phyloP scores from a whole-genome alignment of 2,329 filamentous ascomycete genomes.

The Talaromyces sp. region DNA sequence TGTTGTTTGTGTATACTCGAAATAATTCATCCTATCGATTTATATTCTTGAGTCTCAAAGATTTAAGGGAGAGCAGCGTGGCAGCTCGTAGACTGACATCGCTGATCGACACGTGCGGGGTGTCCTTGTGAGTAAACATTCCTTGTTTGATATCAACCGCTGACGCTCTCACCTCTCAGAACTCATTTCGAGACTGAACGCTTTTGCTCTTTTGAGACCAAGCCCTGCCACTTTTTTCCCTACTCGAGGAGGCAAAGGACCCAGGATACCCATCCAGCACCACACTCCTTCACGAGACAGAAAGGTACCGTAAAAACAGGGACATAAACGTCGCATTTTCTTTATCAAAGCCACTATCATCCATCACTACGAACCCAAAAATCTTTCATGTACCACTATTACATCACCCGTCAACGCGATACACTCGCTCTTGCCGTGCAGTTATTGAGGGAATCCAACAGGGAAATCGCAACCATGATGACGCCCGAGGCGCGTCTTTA shows the following conservation, averaged over 20 bases:
- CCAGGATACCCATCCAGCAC: background rate
- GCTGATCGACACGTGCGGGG: conserved; percentile 6
- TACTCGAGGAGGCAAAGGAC: background rate
- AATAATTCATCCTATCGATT: background rate
- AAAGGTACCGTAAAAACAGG: conserved; percentile 19
- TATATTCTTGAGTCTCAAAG: background rate
- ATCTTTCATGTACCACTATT: conserved; percentile 40
- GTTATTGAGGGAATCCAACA: conserved; percentile 36
- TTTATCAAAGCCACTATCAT: background rate
- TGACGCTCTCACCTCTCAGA: background rate
- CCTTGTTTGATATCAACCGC: background rate
- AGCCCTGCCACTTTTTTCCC: background rate
- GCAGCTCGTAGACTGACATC: background rate
- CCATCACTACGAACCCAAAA: background rate
- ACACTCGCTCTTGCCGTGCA: conserved; percentile 38
- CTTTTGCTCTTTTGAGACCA: background rate
- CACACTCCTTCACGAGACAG: background rate
- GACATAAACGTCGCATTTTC: conserved; percentile 14
- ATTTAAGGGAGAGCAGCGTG: background rate
- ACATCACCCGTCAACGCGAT: conserved; percentile 38
- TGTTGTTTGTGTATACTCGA: background rate
- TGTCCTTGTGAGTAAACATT: conserved; percentile 16
- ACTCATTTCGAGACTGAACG: background rate
- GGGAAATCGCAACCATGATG: conserved; percentile 31
- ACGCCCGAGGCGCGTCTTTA: conserved; percentile 42